Base-by-base conservation (phyloP, 2,329 filamentous ascomycete species). In the Endoconidiophora laricicola region DNA sequence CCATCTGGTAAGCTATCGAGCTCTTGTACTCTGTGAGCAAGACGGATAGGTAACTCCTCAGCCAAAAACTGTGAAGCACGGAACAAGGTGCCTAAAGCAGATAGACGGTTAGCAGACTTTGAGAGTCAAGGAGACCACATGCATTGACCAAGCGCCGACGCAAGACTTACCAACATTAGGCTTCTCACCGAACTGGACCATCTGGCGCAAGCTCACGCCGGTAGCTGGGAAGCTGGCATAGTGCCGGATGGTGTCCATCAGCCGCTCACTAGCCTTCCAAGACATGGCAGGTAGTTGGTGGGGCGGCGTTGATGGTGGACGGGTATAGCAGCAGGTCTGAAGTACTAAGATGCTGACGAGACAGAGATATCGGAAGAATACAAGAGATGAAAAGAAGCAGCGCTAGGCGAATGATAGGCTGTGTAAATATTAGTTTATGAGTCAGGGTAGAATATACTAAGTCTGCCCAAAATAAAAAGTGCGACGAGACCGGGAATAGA, bases 231-330 rank as follows among this genome's bases (percentile, higher is more conserved):
- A 98, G 67, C 80, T 86, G 65, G 87, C 86, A 76, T 95, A 95
- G 69, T 95, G 87, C 67, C 83, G 80, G 81, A 95, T 95, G 72
- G 84, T 94, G 60, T 91, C 83, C 86, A 94, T 91, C 79, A 96
- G 69, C 69, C 78, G 76, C 66, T 88, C 83, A 56, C 84, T 83
- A 64, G 81, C 83, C 72, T 82, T 94, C 90, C 90, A 96, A 72
- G 84, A 84, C 88, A 95, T 95, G 65, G 61, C 72, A 69, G 62
- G 29, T 33, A 38, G 43, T 48, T 37, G 36, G 45, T 44, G 45
- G 16, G 36, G 40, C 39, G 47, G 37, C 29, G 29, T 33, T 7
- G 29, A 33, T 33, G 29, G 6, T 33, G 29, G 29, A 12, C 9
- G 29, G 29, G 29, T 33, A 33, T 33, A 12, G 4, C 29, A 33